Base-by-base conservation (phyloP, 768 basidiomycete genomes). In the Termitomyces sp. region DNA sequence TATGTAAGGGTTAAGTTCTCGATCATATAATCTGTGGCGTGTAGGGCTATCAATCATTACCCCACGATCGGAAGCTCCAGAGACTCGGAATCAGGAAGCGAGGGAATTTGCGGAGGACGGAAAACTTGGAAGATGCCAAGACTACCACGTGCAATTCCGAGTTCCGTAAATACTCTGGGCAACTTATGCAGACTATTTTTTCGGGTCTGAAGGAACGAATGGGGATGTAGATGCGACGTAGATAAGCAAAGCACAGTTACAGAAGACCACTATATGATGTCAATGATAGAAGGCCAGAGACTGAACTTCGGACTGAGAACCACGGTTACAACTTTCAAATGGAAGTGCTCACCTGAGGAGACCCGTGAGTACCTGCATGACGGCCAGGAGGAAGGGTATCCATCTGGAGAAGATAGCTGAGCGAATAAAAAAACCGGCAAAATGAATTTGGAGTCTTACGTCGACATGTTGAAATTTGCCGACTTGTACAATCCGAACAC, bases 391-490 rank as follows among this genome's bases (percentile, higher is more conserved):
- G 55, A 79, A 76, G 2, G 78, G 78, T 49, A 78, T 73, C 78
- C 77, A 79, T 34, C 76, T 79, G 58, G 30, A 35, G 27, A 25
- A 40, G 25, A 49, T 37, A 45, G 16, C 47, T 19, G 50, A 50
- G 45, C 17, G 35, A 32, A 19, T 47, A 32, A 37, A 54, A 43
- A 44, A 58, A 48, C 34, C 25, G 42, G 27, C 9, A 35, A 34
- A 61, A 23, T 34, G 5, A 52, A 23, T 46, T 55, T 42, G 11
- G 23, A 54, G 21, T 66, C 76, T 40, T 62, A 80, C 76, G 80
- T 80, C 21, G 79, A 81, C 76, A 82, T 78, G 52, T 77, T 72
- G 46, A 76, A 80, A 45, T 72, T 62, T 16, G 67, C 79, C 0
- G 79, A 71, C 54, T 70, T 71, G 64, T 71, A 82, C 34, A 82